phyloP scores from a whole-genome alignment of 2,329 filamentous ascomycete species.

The Pseudogymnoascus sp. region DNA sequence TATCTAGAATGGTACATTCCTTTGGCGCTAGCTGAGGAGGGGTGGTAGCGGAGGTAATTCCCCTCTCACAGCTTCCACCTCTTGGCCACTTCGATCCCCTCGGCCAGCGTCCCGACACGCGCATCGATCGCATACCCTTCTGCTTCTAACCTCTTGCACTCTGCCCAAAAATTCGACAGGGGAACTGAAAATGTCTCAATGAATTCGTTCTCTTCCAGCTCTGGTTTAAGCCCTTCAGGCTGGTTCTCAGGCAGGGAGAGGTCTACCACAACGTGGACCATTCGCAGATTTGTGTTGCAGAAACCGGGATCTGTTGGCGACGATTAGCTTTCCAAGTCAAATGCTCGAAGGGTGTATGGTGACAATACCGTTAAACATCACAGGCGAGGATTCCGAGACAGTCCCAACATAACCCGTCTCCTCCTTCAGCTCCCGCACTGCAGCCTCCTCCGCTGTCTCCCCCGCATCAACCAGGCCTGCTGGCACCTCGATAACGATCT shows the following conservation, averaged over 20 bases:
- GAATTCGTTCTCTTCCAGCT: slow-evolving; percentile 46
- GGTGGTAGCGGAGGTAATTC: neutral
- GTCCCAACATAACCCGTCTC: slow-evolving; percentile 60
- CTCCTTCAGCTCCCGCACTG: slow-evolving; percentile 57
- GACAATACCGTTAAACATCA: slow-evolving; percentile 53
- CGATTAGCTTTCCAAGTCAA: neutral
- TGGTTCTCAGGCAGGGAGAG: slow-evolving; percentile 38
- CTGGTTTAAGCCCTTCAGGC: slow-evolving; percentile 34
- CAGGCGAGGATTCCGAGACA: slow-evolving; percentile 49
- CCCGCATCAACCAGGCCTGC: slow-evolving; percentile 57
- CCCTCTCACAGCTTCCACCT: slow-evolving; percentile 27
- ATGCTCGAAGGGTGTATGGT: neutral
- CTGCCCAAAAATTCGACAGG: slow-evolving; percentile 37
- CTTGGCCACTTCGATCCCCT: slow-evolving; percentile 33
- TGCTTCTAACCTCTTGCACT: slow-evolving; percentile 38
- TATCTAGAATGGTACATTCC: neutral
- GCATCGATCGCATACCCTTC: slow-evolving; percentile 35
- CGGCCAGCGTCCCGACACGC: slow-evolving; percentile 32
- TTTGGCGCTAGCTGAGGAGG: neutral
- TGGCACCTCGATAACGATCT: slow-evolving; percentile 55
- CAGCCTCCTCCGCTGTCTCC: slow-evolving; percentile 54
- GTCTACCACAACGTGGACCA: slow-evolving; percentile 44
- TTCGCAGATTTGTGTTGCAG: slow-evolving; percentile 58
- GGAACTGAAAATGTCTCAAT: slow-evolving; percentile 45
- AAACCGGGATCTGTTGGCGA: slow-evolving; percentile 48